Evolutionary conservation across 106 monocot genomes (phyloP).

Genomic region (Xerophyta viscosa): DNA sequence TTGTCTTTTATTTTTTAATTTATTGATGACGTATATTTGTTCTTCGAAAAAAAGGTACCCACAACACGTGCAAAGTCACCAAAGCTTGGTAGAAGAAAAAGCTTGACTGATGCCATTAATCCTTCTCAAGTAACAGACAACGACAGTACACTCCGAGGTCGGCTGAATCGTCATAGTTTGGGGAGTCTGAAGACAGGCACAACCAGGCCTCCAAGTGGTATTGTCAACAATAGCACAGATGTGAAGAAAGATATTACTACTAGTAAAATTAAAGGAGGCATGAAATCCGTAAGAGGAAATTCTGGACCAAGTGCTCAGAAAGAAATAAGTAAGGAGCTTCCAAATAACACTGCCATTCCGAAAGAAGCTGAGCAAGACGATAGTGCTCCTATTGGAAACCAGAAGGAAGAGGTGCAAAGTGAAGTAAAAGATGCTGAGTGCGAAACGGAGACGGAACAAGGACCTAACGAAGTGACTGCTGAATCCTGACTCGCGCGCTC

Average conservation of each 20-base stretch:
- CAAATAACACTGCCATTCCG: not conserved
- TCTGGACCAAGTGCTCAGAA: not conserved
- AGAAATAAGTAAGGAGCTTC: not conserved
- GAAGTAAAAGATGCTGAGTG: too few relatives aligned
- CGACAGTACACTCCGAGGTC: constrained; percentile 6
- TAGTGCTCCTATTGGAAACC: too few relatives aligned
- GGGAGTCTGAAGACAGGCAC: constrained; percentile 26
- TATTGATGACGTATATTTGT: not conserved
- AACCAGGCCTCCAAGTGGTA: constrained; percentile 7
- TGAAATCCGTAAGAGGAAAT: constrained; percentile 6
- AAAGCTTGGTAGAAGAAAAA: constrained; percentile 71
- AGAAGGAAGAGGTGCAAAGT: too few relatives aligned
- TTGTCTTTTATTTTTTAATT: too few relatives aligned
- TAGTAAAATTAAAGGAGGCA: not conserved
- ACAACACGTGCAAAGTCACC: constrained; percentile 74
- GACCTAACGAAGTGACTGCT: too few relatives aligned
- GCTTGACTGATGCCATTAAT: constrained; percentile 33
- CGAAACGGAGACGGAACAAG: too few relatives aligned
- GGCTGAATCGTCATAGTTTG: constrained; percentile 43
- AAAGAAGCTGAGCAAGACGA: too few relatives aligned
- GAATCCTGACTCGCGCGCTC: too few relatives aligned
- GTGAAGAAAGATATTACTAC: not conserved
- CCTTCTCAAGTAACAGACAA: constrained; percentile 10
- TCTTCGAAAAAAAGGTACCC: constrained; percentile 22
- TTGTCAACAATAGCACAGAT: not conserved